Base-by-base conservation (phyloP, 352 stramenopile species). In the Phytophthora podocarpi region DNA sequence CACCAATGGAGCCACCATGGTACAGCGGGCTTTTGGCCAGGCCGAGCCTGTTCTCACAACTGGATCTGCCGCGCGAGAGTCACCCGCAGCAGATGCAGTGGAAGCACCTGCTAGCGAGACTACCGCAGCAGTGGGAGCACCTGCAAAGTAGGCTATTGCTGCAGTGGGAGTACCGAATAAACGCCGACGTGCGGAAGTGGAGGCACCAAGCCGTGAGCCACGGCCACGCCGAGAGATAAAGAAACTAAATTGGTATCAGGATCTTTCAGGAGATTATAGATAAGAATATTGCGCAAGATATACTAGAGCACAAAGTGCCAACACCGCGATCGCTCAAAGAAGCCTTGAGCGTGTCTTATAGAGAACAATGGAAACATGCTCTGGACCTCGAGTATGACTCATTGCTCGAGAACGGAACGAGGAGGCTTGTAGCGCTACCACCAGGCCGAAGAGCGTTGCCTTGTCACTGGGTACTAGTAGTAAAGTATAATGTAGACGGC, bases 381-480 rank as follows among this genome's bases (percentile, higher is more conserved):
- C 54, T 63, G 2, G 32, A 62, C 10, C 24, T 48, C 13, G 41
- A 62, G 31, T 54, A 48, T 11, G 41, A 53, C 10, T 48, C 54
- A 5, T 18, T 63, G 4, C 48, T 55, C 7, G 26, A 55, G 16
- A 63, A 63, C 28, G 24, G 31, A 3, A 55, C 32, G 7, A 49
- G 32, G 32, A 18, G 27, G 13, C 32, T 63, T 9, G 32, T 43
- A n/a, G 16, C 18, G 2, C 26, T 63, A 20, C 32, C 54, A 40
- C 54, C 24, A 11, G 36, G 28, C 11, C 21, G 39, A 34, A 64
- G 51, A 28, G 35, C 35, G 23, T 37, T 56, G 23, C 55, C 55
- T n/a, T 46, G 52, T 31, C 21, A 60, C 23, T 60, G 40, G 40
- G 40, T 52, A 26, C 30, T 60, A 6, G 40, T 37, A 1, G 52